A percentile compares a stretch with the other conserved stretches of the same genome.
phyloP scores from a whole-genome alignment of 352 stramenopile species.

The Blastocystis sp. region DNA sequence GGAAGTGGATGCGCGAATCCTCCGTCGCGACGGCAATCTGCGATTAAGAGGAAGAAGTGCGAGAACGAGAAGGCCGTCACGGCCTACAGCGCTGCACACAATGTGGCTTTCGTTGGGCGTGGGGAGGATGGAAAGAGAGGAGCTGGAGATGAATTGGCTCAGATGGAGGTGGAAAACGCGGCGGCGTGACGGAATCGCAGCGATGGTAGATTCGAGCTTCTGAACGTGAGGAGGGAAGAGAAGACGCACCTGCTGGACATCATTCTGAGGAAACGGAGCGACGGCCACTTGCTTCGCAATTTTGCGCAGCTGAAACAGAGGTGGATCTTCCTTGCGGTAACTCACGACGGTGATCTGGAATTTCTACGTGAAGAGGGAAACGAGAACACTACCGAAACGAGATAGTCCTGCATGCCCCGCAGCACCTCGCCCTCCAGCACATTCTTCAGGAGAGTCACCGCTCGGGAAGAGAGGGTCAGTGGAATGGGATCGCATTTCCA shows the following conservation, averaged over 20 bases:
- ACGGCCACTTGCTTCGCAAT: background rate
- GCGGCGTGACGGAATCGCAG: background rate
- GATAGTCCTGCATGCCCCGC: constrained; percentile 42
- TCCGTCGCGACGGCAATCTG: constrained; percentile 55
- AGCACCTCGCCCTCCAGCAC: background rate
- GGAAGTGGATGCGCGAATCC: constrained; percentile 30
- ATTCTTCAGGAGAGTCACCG: background rate
- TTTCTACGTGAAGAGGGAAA: background rate
- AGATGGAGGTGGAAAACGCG: constrained; percentile 19
- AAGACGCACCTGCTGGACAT: background rate
- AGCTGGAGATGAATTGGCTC: constrained; percentile 14
- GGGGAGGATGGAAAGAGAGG: background rate
- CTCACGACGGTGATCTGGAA: background rate
- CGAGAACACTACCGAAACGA: background rate
- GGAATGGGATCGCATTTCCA: background rate
- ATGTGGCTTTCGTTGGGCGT: constrained; percentile 29
- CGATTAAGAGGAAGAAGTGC: background rate
- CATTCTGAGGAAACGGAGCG: background rate
- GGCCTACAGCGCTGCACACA: background rate
- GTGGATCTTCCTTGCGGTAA: background rate
- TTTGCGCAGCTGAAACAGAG: background rate
- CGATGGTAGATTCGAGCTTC: background rate
- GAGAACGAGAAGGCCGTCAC: background rate
- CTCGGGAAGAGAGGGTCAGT: background rate
- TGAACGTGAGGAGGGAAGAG: background rate